These are phyloP conservation scores for Fusarium graminum DNA, from an alignment of 2,329 filamentous ascomycete genomes.

Conservation along the genomic window DNA sequence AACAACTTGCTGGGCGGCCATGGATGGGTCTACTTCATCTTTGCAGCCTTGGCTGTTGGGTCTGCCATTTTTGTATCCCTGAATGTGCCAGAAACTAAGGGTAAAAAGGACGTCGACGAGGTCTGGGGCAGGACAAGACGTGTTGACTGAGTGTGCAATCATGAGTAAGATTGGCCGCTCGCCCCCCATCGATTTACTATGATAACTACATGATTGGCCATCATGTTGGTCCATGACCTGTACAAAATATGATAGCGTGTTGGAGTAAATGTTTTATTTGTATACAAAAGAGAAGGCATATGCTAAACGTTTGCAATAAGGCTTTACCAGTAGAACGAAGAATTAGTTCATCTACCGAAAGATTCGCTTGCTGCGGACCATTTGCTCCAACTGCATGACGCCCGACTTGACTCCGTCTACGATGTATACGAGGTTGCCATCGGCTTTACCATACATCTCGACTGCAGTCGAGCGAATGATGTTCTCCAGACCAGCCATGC, in stretches of 20 bases:
- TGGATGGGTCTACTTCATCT: slow-evolving; percentile 93
- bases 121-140: slow-evolving; percentile 83
- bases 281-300: slow-evolving; percentile 15
- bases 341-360: slow-evolving; percentile 49
- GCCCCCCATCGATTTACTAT: neutral
- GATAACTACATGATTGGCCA: neutral
- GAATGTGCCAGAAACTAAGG: slow-evolving; percentile 88
- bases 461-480: slow-evolving; percentile 78
- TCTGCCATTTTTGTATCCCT: slow-evolving; percentile 79
- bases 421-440: slow-evolving; percentile 71
- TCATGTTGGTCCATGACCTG: neutral
- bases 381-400: slow-evolving; percentile 71
- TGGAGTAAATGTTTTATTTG: neutral
- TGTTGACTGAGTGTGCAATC: slow-evolving; percentile 59
- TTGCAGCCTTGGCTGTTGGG: slow-evolving; percentile 77
- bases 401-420: slow-evolving; percentile 85
- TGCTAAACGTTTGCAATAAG: slow-evolving; percentile 15
- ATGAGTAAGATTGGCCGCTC: neutral
- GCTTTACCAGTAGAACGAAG: slow-evolving; percentile 17
- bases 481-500: slow-evolving; percentile 87
- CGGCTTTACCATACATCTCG: slow-evolving; percentile 71
- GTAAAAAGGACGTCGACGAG: slow-evolving; percentile 85
- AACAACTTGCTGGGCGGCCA: slow-evolving; percentile 73
- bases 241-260: neutral
- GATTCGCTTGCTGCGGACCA: slow-evolving; percentile 59